These are phyloP conservation scores for Venturia carpophila DNA, from an alignment of 2,329 filamentous ascomycete species.

Conservation along the genomic window DNA sequence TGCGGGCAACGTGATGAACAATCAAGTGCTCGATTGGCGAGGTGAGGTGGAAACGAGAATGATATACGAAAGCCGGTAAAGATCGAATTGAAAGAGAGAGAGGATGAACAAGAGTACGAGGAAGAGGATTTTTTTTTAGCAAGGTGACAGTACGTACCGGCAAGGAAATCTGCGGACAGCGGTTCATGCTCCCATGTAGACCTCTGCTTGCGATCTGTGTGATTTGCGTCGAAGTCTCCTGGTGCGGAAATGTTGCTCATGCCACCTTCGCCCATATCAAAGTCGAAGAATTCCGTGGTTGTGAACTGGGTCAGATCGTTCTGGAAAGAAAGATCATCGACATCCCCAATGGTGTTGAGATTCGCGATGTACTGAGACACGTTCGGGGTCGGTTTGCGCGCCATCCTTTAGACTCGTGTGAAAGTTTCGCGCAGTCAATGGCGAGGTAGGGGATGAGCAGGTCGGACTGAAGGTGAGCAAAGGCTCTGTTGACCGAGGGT, in stretches of 20 bases:
- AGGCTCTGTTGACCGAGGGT: neutral
- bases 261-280: slow-evolving; percentile 42
- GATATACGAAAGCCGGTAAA: neutral
- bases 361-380: slow-evolving; percentile 85
- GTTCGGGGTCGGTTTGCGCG: slow-evolving; percentile 53
- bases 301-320: slow-evolving; percentile 48
- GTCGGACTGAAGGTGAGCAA: neutral
- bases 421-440: neutral
- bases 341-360: slow-evolving; percentile 65
- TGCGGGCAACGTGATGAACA: neutral
- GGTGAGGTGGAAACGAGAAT: neutral
- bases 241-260: neutral
- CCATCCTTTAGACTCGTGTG: neutral
- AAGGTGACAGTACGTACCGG: neutral
- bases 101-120: neutral
- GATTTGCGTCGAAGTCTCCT: slow-evolving; percentile 8
- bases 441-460: neutral
- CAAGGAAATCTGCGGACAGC: slow-evolving; percentile 8
- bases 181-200: slow-evolving; percentile 7
- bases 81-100: neutral
- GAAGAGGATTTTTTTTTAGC: too few species aligned
- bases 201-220: neutral
- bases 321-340: slow-evolving; percentile 47
- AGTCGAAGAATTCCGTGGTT: slow-evolving; percentile 55
- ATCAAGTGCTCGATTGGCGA: neutral